Conservation (phyloP, 371 early-diverging fungal species). For the Zychaea mexicana region DNA sequence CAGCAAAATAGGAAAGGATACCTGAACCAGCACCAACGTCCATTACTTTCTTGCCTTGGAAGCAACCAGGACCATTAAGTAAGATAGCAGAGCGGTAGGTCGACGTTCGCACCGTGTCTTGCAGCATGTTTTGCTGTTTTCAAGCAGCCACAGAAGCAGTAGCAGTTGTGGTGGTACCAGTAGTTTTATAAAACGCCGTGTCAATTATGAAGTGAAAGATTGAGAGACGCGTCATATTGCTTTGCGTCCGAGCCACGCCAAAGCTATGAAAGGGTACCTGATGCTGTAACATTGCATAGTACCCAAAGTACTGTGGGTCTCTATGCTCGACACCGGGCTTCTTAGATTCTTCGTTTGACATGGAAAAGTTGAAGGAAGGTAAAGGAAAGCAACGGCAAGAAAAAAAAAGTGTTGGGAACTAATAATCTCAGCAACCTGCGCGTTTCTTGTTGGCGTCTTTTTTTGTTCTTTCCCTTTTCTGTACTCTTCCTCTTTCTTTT, state of each 20-base stretch:
- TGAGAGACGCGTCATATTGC: constrained; percentile 1
- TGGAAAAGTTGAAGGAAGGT: neutral
- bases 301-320: constrained; percentile 88
- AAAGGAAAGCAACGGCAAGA: neutral
- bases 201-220: too few species aligned
- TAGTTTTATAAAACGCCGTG: neutral
- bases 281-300: constrained; percentile 95
- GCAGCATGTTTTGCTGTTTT: constrained; percentile 96
- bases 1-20: constrained; percentile 94
- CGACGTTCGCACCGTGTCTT: constrained; percentile 92
- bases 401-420: neutral
- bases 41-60: constrained; percentile 83
- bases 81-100: constrained; percentile 92
- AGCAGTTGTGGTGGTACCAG: neutral
- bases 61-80: constrained; percentile 71
- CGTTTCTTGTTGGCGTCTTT: neutral
- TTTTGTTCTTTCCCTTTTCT: neutral
- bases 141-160: too few species aligned
- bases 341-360: constrained; percentile 10
- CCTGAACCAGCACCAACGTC: constrained; percentile 97
- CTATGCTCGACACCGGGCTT: constrained; percentile 63
- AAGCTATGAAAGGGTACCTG: constrained; percentile 62
- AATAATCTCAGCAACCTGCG: neutral
- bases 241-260: neutral
- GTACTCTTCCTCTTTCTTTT: neutral